phyloP scores from a whole-genome alignment of 768 basidiomycete genomes.

The Saitozyma sp. region DNA sequence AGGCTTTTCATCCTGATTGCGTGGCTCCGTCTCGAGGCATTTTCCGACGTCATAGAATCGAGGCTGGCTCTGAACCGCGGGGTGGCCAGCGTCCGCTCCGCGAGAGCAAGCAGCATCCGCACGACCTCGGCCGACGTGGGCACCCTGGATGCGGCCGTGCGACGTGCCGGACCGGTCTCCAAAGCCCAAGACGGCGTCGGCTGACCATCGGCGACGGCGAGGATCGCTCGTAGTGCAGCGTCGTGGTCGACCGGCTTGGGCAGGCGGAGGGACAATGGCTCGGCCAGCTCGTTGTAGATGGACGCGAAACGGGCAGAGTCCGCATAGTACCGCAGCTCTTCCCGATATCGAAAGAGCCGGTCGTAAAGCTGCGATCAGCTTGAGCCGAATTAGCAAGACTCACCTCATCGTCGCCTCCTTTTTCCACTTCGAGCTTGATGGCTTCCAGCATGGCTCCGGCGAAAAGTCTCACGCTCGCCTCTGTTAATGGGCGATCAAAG shows the following conservation, averaged over 20 bases:
- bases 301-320: conserved; percentile 38
- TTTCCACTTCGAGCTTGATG: conserved; percentile 23
- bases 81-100: conserved; percentile 27
- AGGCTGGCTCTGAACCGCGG: conserved; percentile 22
- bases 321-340: conserved; percentile 42
- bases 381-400: conserved; percentile 1
- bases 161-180: conserved; percentile 24
- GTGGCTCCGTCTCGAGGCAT: conserved; percentile 11
- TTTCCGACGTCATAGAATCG: conserved; percentile 22
- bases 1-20: conserved; percentile 13
- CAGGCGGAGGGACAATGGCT: conserved; percentile 17
- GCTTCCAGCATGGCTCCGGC: conserved; percentile 39
- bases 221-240: conserved; percentile 21
- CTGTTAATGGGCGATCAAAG: conserved; percentile 40
- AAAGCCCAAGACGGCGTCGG: conserved; percentile 28
- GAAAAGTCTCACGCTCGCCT: conserved; percentile 35
- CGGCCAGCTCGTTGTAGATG: conserved; percentile 21
- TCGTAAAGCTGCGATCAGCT: neutral
- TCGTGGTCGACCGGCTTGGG: conserved; percentile 18
- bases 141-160: conserved; percentile 27
- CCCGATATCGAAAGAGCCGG: conserved; percentile 19
- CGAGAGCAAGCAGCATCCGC: conserved; percentile 35
- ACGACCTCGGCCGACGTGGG: conserved; percentile 33
- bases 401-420: conserved; percentile 22
- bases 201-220: conserved; percentile 22